Evolutionary conservation across 352 stramenopile genomes (phyloP), one percentile per base, ranked within the genome.

Genomic region (Globisporangium perplexum): DNA sequence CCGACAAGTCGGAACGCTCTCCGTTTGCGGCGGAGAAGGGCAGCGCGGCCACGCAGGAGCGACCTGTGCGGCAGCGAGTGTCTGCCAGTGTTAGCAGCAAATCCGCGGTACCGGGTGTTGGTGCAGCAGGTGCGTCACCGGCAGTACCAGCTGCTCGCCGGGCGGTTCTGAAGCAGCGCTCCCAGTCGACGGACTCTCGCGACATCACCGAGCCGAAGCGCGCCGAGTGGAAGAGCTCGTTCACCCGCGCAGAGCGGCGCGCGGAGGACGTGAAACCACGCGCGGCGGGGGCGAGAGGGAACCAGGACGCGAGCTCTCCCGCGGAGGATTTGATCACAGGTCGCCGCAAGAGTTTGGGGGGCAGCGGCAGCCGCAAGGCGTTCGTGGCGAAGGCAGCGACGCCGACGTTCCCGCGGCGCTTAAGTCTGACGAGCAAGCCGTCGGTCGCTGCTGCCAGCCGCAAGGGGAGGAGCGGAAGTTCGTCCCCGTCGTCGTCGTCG

Each of bases 401-500:
- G 35, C 44, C 53, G 28, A 49, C 50, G 50, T 41, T 47, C 17
- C 36, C 47, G 26, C 44, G 50, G 20, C 50, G 50, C 23, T 49
- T 28, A n/a, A 50, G 33, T 39, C 33, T 39, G 10, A 39, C 33
- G 33, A 10, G 53, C 33, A 36, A 15, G 14, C 24, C 12, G 26
- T 30, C 4, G 26, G 44, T 63, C 33, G 51, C 61, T 58, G n/a
- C n/a, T n/a, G n/a, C n/a, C n/a, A n/a, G n/a, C n/a, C n/a, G n/a
- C n/a, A n/a, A n/a, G n/a, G n/a, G n/a, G n/a, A n/a, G n/a, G n/a
- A 30, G 26, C 26, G 26, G 26, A 2, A 52, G 59, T 35, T 50
- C 47, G 26, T 64, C 60, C 0, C 65, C 62, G 1, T 66, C 65
- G 11, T 71, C 64, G 11, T 71, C 64, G 41, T 74, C 65, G 4